Evolutionary conservation across 2,329 filamentous ascomycete genomes (phyloP).

Genomic region (Trichophyton verrucosum): DNA sequence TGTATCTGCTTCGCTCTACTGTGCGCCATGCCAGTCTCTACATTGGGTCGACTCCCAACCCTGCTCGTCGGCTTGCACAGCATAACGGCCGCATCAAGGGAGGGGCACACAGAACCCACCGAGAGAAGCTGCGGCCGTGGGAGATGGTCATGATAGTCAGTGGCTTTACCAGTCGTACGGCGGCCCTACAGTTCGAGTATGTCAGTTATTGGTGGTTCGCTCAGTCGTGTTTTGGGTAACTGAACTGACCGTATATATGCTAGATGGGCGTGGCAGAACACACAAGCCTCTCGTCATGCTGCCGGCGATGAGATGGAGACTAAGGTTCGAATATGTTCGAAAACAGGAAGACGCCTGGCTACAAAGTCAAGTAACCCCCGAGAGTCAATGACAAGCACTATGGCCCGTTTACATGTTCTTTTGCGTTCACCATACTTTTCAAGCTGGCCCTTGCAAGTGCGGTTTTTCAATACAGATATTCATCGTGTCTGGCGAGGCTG

Average conservation of each 20-base stretch:
- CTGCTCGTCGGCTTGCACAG: slow-evolving; percentile 69
- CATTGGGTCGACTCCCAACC: slow-evolving; percentile 84
- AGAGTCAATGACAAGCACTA: slow-evolving; percentile 51
- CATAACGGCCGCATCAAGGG: slow-evolving; percentile 80
- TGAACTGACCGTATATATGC: slow-evolving; percentile 1
- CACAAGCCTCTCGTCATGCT: slow-evolving; percentile 69
- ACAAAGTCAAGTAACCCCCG: slow-evolving; percentile 41
- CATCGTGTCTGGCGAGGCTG: slow-evolving; percentile 55
- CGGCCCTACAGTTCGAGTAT: slow-evolving; percentile 88
- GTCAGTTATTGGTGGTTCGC: slow-evolving; percentile 21
- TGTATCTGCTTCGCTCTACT: slow-evolving; percentile 81
- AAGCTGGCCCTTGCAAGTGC: slow-evolving; percentile 68
- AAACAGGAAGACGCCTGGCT: slow-evolving; percentile 26
- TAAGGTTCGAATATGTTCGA: slow-evolving; percentile 21
- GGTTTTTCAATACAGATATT: slow-evolving; percentile 64
- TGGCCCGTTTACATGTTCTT: slow-evolving; percentile 72
- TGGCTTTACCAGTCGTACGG: slow-evolving; percentile 76
- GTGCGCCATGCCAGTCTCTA: slow-evolving; percentile 59
- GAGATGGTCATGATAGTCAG: slow-evolving; percentile 78
- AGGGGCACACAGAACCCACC: slow-evolving; percentile 65
- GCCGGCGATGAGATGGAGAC: slow-evolving; percentile 32
- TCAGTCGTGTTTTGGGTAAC: background rate
- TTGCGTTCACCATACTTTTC: slow-evolving; percentile 67
- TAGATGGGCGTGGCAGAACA: slow-evolving; percentile 87
- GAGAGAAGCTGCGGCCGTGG: slow-evolving; percentile 63